Evolutionary conservation across 257 asterid species (phyloP).

Genomic region (Primulina tabacum): DNA sequence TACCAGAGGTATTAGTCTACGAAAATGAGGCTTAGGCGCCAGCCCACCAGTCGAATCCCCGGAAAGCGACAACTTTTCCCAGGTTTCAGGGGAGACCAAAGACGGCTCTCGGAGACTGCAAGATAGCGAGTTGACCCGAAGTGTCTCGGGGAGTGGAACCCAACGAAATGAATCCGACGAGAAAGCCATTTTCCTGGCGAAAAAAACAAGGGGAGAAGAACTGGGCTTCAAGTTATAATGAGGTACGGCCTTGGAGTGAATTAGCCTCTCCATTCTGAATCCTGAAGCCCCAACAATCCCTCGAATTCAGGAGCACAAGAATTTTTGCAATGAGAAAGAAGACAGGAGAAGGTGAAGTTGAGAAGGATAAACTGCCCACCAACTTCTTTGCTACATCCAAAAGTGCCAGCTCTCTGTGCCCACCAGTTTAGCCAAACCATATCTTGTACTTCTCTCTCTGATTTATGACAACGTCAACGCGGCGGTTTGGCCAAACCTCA

Average conservation of each 20-base stretch:
- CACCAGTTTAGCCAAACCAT: conserved; percentile 17
- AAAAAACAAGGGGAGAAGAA: conserved; percentile 29
- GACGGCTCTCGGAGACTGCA: conserved; percentile 33
- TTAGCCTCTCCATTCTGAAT: conserved; percentile 61
- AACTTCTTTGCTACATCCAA: neutral
- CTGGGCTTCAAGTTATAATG: conserved; percentile 23
- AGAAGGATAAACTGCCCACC: conserved; percentile 28
- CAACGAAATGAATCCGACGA: conserved; percentile 18
- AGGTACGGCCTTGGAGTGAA: conserved; percentile 50
- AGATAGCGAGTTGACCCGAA: conserved; percentile 34
- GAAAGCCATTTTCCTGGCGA: conserved; percentile 27
- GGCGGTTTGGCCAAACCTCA: no score
- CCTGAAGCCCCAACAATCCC: neutral
- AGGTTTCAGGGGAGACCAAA: conserved; percentile 23
- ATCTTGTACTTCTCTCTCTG: neutral
- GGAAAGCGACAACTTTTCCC: conserved; percentile 17
- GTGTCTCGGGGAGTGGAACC: conserved; percentile 19
- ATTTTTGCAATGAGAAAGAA: neutral
- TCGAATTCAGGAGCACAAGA: neutral
- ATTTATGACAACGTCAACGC: neutral
- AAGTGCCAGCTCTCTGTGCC: neutral
- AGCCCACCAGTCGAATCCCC: conserved; percentile 40
- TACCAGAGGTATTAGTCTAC: conserved; percentile 30
- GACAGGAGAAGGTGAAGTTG: conserved; percentile 22
- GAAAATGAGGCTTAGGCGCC: conserved; percentile 32